These are phyloP conservation scores for Metschnikowia bowlesiae DNA, from an alignment of 805 yeast genomes.

Conservation along the genomic window DNA sequence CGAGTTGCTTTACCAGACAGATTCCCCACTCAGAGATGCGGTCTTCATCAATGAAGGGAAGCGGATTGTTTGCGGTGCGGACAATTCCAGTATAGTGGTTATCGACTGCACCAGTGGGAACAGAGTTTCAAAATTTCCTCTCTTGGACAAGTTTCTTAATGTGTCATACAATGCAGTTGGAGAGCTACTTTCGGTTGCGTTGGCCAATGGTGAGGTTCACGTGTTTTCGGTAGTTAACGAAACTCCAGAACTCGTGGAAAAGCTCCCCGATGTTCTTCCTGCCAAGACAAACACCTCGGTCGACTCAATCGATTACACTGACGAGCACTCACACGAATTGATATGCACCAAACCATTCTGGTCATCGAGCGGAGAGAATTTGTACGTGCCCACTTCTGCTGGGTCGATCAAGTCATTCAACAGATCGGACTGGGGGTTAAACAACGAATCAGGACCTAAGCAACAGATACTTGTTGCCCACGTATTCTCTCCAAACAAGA, in stretches of 20 bases:
- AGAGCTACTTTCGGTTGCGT: constrained; percentile 54
- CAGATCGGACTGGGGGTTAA: constrained; percentile 33
- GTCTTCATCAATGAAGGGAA: constrained; percentile 59
- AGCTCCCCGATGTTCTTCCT: constrained; percentile 40
- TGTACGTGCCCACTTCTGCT: constrained; percentile 61
- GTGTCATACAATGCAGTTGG: constrained; percentile 53
- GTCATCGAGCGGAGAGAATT: constrained; percentile 64
- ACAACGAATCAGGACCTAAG: background rate
- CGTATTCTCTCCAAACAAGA: constrained; percentile 59
- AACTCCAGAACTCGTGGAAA: constrained; percentile 47
- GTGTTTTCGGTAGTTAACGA: constrained; percentile 55
- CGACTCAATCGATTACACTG: constrained; percentile 33
- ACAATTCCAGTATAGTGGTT: constrained; percentile 53
- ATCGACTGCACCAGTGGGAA: constrained; percentile 37
- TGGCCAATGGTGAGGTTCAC: constrained; percentile 55
- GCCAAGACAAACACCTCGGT: constrained; percentile 30
- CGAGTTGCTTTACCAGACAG: constrained; percentile 42
- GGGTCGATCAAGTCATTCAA: constrained; percentile 44
- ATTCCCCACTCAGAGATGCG: constrained; percentile 48
- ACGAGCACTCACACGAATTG: constrained; percentile 42
- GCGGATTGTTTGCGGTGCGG: constrained; percentile 60
- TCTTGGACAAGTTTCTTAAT: constrained; percentile 53
- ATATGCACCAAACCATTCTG: constrained; percentile 57
- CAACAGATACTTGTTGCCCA: constrained; percentile 36
- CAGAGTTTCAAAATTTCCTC: constrained; percentile 26